phyloP scores from a whole-genome alignment of 129 eudicot genomes.

The Deinandra increscens region DNA sequence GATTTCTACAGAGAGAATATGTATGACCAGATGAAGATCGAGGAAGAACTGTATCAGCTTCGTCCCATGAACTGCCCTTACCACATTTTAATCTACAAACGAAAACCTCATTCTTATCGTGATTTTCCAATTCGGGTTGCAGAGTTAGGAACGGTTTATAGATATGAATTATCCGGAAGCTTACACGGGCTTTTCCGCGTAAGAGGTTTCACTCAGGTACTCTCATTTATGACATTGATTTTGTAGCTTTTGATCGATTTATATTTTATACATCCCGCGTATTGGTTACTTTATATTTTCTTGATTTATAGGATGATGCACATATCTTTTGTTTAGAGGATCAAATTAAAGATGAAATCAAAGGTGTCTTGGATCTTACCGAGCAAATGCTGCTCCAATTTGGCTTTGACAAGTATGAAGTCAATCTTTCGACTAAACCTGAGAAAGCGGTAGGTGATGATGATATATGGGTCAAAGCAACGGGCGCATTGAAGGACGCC shows the following conservation, averaged over 20 bases:
- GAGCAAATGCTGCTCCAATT: slow-evolving; percentile 84
- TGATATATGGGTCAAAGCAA: slow-evolving; percentile 96
- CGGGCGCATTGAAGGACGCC: slow-evolving; percentile 85
- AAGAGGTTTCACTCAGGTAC: slow-evolving; percentile 97
- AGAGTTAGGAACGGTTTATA: slow-evolving; percentile 95
- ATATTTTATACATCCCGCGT: not conserved
- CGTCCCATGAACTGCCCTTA: slow-evolving; percentile 99
- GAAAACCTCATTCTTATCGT: slow-evolving; percentile 79
- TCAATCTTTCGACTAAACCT: slow-evolving; percentile 94
- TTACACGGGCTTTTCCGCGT: slow-evolving; percentile 97
- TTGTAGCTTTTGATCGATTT: not conserved
- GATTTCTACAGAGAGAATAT: slow-evolving; percentile 93
- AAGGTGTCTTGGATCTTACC: slow-evolving; percentile 96
- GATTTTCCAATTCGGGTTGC: slow-evolving; percentile 97
- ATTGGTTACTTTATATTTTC: not conserved
- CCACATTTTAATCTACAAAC: slow-evolving; percentile 82
- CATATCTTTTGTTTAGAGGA: slow-evolving; percentile 94
- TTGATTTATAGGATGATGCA: slow-evolving; percentile 83
- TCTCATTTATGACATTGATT: not conserved
- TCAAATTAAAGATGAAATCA: slow-evolving; percentile 93
- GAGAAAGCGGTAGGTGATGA: slow-evolving; percentile 90
- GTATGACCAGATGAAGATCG: slow-evolving; percentile 97
- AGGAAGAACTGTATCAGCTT: slow-evolving; percentile 92
- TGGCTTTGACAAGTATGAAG: slow-evolving; percentile 91
- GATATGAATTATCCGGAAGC: slow-evolving; percentile 91